Conservation (phyloP, 1,139 yeast genomes). For the Candida albicans region DNA sequence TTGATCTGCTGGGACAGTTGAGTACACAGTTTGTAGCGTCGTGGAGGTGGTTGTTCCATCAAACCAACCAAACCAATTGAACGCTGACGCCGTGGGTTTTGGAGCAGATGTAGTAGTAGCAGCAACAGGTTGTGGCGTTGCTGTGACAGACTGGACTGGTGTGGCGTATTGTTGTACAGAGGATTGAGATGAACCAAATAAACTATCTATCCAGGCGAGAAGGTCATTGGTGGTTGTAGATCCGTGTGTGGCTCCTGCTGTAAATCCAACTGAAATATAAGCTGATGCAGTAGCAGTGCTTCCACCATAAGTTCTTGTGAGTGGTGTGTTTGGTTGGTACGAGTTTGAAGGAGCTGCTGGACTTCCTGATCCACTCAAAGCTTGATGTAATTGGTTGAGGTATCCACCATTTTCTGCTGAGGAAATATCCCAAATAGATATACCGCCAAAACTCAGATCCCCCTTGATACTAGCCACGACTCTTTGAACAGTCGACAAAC, state of each 20-base stretch:
- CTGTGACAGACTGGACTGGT: neutral
- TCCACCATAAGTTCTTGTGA: neutral
- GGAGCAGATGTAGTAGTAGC: neutral
- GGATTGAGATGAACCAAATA: slow-evolving; percentile 2
- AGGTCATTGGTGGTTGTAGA: slow-evolving; percentile 1
- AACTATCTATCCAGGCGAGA: slow-evolving; percentile 6
- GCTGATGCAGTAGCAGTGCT: neutral
- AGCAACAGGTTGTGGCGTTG: neutral
- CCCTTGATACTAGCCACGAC: slow-evolving; percentile 18
- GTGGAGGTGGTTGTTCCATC: slow-evolving; percentile 7
- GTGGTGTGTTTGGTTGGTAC: neutral
- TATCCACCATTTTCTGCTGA: slow-evolving; percentile 15
- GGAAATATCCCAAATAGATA: slow-evolving; percentile 31
- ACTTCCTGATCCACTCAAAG: slow-evolving; percentile 8
- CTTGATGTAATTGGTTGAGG: slow-evolving; percentile 7
- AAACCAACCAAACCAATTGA: slow-evolving; percentile 6
- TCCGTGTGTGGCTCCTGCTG: neutral
- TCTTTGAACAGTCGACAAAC: slow-evolving; percentile 14
- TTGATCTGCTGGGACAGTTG: slow-evolving; percentile 6
- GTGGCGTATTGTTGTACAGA: neutral
- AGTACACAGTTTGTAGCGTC: slow-evolving; percentile 7
- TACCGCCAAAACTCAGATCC: slow-evolving; percentile 25
- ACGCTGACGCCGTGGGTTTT: neutral
- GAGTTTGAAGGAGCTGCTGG: neutral
- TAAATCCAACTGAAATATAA: neutral